A percentile compares a stretch with the other conserved stretches of the same genome.
Conservation (phyloP, 129 eudicot genomes). For the Smallanthus sonchifolius region DNA sequence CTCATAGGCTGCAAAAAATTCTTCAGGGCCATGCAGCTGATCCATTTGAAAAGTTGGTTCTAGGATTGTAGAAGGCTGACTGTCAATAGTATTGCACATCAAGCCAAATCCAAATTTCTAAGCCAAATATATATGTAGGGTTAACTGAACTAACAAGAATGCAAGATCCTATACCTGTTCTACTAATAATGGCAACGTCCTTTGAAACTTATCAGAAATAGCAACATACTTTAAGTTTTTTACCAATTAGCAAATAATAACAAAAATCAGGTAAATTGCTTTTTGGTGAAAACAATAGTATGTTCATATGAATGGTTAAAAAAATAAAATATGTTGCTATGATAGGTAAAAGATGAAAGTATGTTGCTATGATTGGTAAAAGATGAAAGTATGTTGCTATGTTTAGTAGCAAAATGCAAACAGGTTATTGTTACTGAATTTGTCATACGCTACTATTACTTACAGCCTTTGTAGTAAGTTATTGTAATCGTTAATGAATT, state of each 20-base stretch:
- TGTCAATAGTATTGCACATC: slow-evolving; percentile 34
- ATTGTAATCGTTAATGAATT: not conserved
- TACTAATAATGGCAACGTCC: not conserved
- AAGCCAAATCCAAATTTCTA: not conserved
- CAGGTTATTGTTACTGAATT: not conserved
- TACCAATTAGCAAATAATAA: not conserved
- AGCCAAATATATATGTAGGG: not conserved
- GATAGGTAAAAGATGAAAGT: not conserved
- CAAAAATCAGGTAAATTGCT: not conserved
- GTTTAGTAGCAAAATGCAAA: not conserved
- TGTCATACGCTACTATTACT: not conserved
- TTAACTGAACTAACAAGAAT: not conserved
- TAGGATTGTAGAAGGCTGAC: slow-evolving; percentile 44
- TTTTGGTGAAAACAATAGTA: not conserved
- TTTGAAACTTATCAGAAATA: not conserved
- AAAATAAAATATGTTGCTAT: not conserved
- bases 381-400: not conserved
- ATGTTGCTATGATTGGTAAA: not conserved
- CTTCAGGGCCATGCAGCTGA: slow-evolving; percentile 57
- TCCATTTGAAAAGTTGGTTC: slow-evolving; percentile 47
- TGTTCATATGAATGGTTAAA: not conserved
- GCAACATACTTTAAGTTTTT: not conserved
- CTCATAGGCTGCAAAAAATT: slow-evolving; percentile 58
- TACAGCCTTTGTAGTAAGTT: not conserved
- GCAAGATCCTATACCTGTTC: not conserved